Evolutionary conservation across 345 rosid genomes (phyloP), one percentile per base, ranked within the genome.

Genomic region (Clausena lansium): DNA sequence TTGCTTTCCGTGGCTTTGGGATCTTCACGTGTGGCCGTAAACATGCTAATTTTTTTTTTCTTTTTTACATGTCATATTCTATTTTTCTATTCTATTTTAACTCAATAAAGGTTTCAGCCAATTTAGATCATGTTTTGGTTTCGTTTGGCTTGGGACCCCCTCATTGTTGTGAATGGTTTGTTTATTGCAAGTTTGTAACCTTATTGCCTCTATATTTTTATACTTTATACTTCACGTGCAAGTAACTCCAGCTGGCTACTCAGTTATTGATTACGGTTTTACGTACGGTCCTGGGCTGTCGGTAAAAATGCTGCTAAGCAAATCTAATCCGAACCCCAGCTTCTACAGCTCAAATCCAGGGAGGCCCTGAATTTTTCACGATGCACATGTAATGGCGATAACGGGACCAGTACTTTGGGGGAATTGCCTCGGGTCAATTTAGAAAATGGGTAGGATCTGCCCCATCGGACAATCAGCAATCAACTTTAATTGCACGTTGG

Each of bases 371-470:
- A 33, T 58, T 62, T 38, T 15, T 62, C n/a, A 27, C 17, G 47
- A 36, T 78, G 68, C 86, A 83, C 83, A 65, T 82, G 84, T 25
- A 79, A 73, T 74, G 83, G 78, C 38, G 55, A 71, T 22, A 19
- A 19, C 35, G 83, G 84, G 77, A 55, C 81, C 76, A 10, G 20
- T 36, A 17, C 55, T 50, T 0, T 50, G 2, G 4, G 19, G 22
- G 2, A 41, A 76, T 63, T 27, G 66, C 19, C 24, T 45, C n/a
- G 59, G 59, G 82, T 85, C 75, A 78, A 77, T 67, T 78, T 77
- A 5, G 41, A 75, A 39, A 59, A 32, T 60, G 41, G 79, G 67
- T 69, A 24, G 1, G 65, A 7, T 52, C 2, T 79, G 67, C 71
- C 76, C 67, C 36, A 13, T 45, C 50, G 50, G 17, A 45, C 50